Evolutionary conservation across 345 rosid species (phyloP).

Genomic region (Aquilaria malaccensis): DNA sequence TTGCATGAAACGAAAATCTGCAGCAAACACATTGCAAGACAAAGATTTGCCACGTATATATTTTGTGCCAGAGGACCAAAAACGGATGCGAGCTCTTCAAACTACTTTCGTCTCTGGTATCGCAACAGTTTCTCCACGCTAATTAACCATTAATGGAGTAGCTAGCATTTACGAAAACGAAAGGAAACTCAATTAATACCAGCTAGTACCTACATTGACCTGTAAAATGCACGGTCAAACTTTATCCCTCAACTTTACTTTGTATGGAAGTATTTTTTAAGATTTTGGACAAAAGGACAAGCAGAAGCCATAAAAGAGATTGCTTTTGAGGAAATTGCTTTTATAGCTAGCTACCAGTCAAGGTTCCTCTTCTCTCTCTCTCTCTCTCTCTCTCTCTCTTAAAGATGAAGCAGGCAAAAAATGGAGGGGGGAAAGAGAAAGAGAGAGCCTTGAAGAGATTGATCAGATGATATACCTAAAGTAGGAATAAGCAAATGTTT

Average conservation of each 20-base stretch:
- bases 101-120: slow-evolving; percentile 23
- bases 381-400: slow-evolving; percentile 9
- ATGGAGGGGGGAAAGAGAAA: slow-evolving; percentile 20
- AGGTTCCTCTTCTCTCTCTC: slow-evolving; percentile 15
- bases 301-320: slow-evolving; percentile 17
- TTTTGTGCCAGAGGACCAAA: slow-evolving; percentile 6
- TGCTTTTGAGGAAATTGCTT: slow-evolving; percentile 9
- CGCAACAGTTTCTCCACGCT: slow-evolving; percentile 15
- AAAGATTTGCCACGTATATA: slow-evolving; percentile 27
- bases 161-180: slow-evolving; percentile 10
- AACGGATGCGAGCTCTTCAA: slow-evolving; percentile 15
- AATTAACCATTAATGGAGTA: slow-evolving; percentile 11
- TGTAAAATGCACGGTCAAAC: slow-evolving; percentile 27
- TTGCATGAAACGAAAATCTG: slow-evolving; percentile 10
- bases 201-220: neutral
- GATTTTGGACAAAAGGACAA: slow-evolving; percentile 26
- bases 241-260: slow-evolving; percentile 22
- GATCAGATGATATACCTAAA: slow-evolving; percentile 34
- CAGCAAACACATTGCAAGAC: slow-evolving; percentile 33
- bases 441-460: slow-evolving; percentile 24
- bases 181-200: neutral
- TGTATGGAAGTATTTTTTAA: slow-evolving; percentile 14
- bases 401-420: slow-evolving; percentile 9
- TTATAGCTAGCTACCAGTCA: slow-evolving; percentile 19
- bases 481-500: slow-evolving; percentile 67